Evolutionary conservation across 2,329 filamentous ascomycete species (phyloP).

Genomic region (Diplodia seriata): DNA sequence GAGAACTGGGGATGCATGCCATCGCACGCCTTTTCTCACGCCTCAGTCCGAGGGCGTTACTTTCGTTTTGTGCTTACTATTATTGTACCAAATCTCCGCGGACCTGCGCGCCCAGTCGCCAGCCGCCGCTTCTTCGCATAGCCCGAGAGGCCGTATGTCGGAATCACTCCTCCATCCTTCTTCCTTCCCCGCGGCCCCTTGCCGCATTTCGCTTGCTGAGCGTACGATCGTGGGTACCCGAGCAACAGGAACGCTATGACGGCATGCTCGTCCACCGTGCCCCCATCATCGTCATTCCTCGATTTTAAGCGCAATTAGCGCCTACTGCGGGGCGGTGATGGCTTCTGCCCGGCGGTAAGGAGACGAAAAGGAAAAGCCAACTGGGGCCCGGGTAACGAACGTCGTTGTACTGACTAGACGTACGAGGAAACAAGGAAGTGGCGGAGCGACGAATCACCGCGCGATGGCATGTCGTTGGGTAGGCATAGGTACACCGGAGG

Average conservation of each 20-base stretch:
- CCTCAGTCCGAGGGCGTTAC: neutral
- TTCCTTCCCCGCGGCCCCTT: neutral
- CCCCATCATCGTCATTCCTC: neutral
- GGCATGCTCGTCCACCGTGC: neutral
- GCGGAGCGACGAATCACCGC: neutral
- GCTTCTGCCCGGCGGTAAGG: conserved; percentile 2
- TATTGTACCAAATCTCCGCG: neutral
- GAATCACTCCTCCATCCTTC: neutral
- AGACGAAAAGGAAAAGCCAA: neutral
- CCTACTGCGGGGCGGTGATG: neutral
- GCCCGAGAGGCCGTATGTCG: neutral
- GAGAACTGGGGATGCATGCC: too few species aligned
- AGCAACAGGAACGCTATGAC: conserved; percentile 1
- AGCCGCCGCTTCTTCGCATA: neutral
- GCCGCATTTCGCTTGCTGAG: neutral
- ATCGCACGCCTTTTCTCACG: too few species aligned
- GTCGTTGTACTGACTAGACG: neutral
- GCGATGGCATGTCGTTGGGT: neutral
- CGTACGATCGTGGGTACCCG: neutral
- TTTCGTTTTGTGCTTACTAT: neutral
- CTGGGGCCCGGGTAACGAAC: neutral
- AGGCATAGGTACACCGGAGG: neutral
- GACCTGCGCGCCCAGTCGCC: neutral
- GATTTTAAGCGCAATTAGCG: neutral
- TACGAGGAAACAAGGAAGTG: neutral